These are phyloP conservation scores for Rhododendron vialii DNA, from an alignment of 148 eudicot species.

Conservation along the genomic window DNA sequence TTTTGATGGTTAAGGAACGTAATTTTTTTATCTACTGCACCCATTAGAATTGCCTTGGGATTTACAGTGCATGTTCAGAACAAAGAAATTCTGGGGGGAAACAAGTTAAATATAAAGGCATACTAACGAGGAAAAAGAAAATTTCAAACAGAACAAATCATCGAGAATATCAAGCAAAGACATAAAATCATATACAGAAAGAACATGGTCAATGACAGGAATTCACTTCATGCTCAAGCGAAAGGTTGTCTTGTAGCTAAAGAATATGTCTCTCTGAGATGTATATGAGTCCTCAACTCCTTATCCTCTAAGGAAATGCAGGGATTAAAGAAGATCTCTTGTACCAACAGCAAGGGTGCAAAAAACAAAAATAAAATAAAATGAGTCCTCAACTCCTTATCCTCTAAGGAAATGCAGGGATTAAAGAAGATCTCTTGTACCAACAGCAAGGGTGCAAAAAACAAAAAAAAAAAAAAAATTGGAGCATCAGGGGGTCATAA, in stretches of 20 bases:
- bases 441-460: not conserved
- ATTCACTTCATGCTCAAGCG: not conserved
- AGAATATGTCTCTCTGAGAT: not conserved
- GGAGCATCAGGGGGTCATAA: not conserved
- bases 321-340: not conserved
- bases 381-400: not conserved
- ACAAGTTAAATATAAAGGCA: not conserved
- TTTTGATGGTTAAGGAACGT: slow-evolving; percentile 44
- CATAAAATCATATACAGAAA: not conserved
- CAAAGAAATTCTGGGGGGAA: not conserved
- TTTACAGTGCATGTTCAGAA: not conserved
- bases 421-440: not conserved
- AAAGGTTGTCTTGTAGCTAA: not conserved
- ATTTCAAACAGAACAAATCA: not conserved
- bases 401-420: not conserved
- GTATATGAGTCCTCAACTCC: not conserved
- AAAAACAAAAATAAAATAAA: too few relatives aligned
- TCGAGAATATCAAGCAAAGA: not conserved
- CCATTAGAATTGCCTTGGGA: not conserved
- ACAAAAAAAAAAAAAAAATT: not conserved
- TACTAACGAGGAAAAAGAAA: not conserved
- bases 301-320: not conserved
- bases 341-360: not conserved
- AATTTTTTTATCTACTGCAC: not conserved
- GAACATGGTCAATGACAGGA: not conserved